Percentiles rank a stretch among this genome's conserved stretches.
Conservation (phyloP, 1,139 yeast species). For the Hyphopichia fennica region DNA sequence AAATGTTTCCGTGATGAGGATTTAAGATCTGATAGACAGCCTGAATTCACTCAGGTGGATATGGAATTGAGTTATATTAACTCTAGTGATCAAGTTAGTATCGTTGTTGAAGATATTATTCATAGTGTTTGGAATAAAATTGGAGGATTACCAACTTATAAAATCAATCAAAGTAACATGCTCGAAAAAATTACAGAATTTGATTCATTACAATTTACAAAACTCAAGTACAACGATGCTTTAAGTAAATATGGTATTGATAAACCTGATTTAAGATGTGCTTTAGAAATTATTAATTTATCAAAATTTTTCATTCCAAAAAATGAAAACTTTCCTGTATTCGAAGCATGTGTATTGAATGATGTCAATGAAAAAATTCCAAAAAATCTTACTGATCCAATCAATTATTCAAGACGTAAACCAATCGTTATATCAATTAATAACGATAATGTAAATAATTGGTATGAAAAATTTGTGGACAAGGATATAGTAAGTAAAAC, state of each 20-base stretch:
- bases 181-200: conserved; percentile 19
- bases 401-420: conserved; percentile 55
- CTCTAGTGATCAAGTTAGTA: conserved; percentile 62
- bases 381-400: conserved; percentile 35
- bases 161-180: conserved; percentile 21
- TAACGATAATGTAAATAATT: conserved; percentile 33
- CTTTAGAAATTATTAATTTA: conserved; percentile 51
- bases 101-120: conserved; percentile 61
- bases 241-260: conserved; percentile 82
- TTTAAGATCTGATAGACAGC: conserved; percentile 91
- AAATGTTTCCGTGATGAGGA: conserved; percentile 96
- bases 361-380: conserved; percentile 21
- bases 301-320: conserved; percentile 36
- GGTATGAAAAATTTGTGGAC: conserved; percentile 44
- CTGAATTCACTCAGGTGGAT: conserved; percentile 95
- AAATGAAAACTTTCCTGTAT: conserved; percentile 52
- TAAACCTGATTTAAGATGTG: conserved; percentile 85
- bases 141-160: conserved; percentile 38
- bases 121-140: conserved; percentile 55
- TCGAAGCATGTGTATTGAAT: conserved; percentile 68
- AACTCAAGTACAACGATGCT: conserved; percentile 66
- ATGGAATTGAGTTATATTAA: conserved; percentile 87
- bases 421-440: conserved; percentile 58
- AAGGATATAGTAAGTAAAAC: conserved; percentile 22
- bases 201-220: conserved; percentile 32